Base-by-base conservation (phyloP, 306 rosid genomes). In the Luffa acutangula region DNA sequence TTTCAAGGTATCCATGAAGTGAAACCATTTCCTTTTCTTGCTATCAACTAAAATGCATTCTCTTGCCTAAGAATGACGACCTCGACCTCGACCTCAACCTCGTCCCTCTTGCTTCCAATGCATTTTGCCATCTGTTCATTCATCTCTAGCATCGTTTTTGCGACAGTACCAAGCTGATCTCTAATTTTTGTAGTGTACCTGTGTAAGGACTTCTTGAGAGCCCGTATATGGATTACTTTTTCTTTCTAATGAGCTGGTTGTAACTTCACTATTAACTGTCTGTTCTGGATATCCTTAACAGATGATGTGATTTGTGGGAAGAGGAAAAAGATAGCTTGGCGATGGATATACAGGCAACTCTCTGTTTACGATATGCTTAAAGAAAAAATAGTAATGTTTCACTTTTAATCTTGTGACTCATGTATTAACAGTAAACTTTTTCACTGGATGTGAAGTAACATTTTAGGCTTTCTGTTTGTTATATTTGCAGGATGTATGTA, bases 1-100 rank as follows among this genome's bases (percentile, higher is more conserved):
- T 88, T 93, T 97, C 48, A 89, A 92, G 94, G 98, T 86, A 90
- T 78, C 86, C 63, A 6, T 13, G 7, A 3, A n/a, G 7, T 18
- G 25, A 4, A 58, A 21, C 64, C 18, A 49, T 49, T 66, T 17
- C 13, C 10, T 66, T 33, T 39, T 39, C 37, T 66, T 33, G 42
- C 53, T 49, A 12, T 49, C 53, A 58, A 58, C 2, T 58, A 58
- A 13, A 51, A 51, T 51, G 46, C 46, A 42, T 42, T 42, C 46
- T 42, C 46, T 42, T 0, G 46, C 0, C 46, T 42, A 5, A 42
- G 46, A 42, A 42, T 5, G 46, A 42, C 46, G 46, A 42, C 46
- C 46, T 25, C 31, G 31, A 42, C 46, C 46, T 42, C 46, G 46
- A 42, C 46, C 46, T 25, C 31, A 1, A 42, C 46, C 46, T 42